These are phyloP conservation scores for Debaryomyces udenii DNA, from an alignment of 1,139 yeast species.

Conservation along the genomic window DNA sequence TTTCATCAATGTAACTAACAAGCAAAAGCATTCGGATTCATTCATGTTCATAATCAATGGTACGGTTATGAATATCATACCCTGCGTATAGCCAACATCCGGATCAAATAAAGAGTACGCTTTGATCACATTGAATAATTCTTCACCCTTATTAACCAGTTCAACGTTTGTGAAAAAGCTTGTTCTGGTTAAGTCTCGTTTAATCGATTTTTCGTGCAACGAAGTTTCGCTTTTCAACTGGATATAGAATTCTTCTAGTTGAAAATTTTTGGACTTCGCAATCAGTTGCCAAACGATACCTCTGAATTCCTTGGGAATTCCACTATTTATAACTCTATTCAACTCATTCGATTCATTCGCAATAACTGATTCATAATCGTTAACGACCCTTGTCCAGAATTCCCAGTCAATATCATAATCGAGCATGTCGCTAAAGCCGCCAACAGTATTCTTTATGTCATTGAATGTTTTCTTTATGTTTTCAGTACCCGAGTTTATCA, in stretches of 20 bases:
- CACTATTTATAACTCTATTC: constrained; percentile 63
- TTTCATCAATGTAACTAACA: constrained; percentile 82
- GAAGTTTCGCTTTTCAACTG: constrained; percentile 56
- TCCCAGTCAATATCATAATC: constrained; percentile 69
- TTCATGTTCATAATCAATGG: constrained; percentile 81
- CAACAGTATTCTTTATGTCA: constrained; percentile 51
- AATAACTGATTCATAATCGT: constrained; percentile 71
- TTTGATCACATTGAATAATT: constrained; percentile 73
- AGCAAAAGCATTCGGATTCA: constrained; percentile 83
- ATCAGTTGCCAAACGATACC: constrained; percentile 93
- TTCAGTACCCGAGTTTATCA: constrained; percentile 59
- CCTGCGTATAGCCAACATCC: constrained; percentile 96
- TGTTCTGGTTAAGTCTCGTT: constrained; percentile 81
- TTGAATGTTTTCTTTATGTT: constrained; percentile 67
- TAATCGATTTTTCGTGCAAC: constrained; percentile 75
- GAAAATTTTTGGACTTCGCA: constrained; percentile 73
- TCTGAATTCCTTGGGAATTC: constrained; percentile 83
- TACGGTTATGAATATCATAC: constrained; percentile 90
- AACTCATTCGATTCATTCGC: constrained; percentile 61
- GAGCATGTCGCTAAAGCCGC: constrained; percentile 42
- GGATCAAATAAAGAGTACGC: constrained; percentile 86
- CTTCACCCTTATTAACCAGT: constrained; percentile 52
- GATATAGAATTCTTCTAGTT: constrained; percentile 69
- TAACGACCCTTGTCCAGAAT: constrained; percentile 82
- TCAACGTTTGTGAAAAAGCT: constrained; percentile 71